A percentile compares a stretch with the other conserved stretches of the same genome.
phyloP scores from a whole-genome alignment of 2,329 filamentous ascomycete genomes.

The Trichophaea hybrida region DNA sequence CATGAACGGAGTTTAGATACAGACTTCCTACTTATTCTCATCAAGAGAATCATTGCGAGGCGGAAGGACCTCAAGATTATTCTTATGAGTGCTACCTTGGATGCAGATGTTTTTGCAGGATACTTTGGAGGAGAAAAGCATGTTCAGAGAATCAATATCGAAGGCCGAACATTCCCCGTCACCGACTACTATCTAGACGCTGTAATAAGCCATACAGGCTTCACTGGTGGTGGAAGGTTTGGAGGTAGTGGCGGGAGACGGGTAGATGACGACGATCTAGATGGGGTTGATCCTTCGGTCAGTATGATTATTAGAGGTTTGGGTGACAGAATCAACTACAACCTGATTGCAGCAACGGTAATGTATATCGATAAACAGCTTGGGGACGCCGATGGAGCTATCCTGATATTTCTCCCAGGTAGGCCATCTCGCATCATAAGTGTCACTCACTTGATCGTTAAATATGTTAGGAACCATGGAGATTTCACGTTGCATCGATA shows the following conservation, averaged over 20 bases:
- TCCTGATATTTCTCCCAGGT: conserved; percentile 90
- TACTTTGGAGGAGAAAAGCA: conserved; percentile 62
- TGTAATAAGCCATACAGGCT: conserved; percentile 50
- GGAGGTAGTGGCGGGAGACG: not conserved
- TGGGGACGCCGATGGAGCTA: conserved; percentile 59
- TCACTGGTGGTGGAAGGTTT: conserved; percentile 13
- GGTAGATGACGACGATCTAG: conserved; percentile 17
- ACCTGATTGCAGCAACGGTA: conserved; percentile 66
- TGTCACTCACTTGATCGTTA: not conserved
- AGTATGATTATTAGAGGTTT: conserved; percentile 19
- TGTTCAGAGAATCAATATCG: conserved; percentile 73
- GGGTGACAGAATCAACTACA: conserved; percentile 62
- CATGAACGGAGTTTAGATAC: conserved; percentile 92
- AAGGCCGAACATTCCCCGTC: conserved; percentile 78
- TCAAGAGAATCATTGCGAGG: conserved; percentile 63
- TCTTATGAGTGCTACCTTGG: conserved; percentile 90
- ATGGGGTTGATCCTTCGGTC: conserved; percentile 19
- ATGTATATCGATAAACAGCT: conserved; percentile 68
- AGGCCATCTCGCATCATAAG: conserved; percentile 33
- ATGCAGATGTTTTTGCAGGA: conserved; percentile 67
- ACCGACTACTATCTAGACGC: conserved; percentile 62
- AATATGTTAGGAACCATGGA: conserved; percentile 41
- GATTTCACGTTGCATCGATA: conserved; percentile 52
- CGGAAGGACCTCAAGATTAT: conserved; percentile 75
- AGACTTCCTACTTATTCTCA: conserved; percentile 76